phyloP scores from a whole-genome alignment of 768 basidiomycete genomes.

The Hericium coralloides region DNA sequence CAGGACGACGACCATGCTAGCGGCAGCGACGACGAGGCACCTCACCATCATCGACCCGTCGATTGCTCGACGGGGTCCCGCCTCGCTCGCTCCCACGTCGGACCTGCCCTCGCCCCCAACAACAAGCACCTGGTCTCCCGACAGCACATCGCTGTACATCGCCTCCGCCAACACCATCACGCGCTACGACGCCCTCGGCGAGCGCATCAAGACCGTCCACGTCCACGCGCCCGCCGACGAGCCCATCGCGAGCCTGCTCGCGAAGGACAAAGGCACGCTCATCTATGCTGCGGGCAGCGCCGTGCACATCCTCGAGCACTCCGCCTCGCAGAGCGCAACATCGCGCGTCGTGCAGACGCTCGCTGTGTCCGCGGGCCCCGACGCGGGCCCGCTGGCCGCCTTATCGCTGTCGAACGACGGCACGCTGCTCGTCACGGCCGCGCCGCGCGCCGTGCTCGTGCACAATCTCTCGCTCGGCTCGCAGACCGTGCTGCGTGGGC shows the following conservation, averaged over 20 bases:
- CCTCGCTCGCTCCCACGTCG: slow-evolving; percentile 25
- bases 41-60: slow-evolving; percentile 39
- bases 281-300: slow-evolving; percentile 39
- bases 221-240: slow-evolving; percentile 22
- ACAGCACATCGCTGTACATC: slow-evolving; percentile 48
- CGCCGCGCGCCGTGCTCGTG: slow-evolving; percentile 43
- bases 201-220: slow-evolving; percentile 37
- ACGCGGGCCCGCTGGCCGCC: slow-evolving; percentile 31
- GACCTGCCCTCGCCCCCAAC: slow-evolving; percentile 25
- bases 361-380: slow-evolving; percentile 34
- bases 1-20: slow-evolving; percentile 36
- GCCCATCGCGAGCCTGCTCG: slow-evolving; percentile 22
- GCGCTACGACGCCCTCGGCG: slow-evolving; percentile 41
- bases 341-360: slow-evolving; percentile 39
- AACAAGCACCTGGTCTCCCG: slow-evolving; percentile 46
- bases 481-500: slow-evolving; percentile 45
- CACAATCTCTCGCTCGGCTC: slow-evolving; percentile 50
- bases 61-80: slow-evolving; percentile 36
- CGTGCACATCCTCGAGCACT: slow-evolving; percentile 42
- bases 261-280: slow-evolving; percentile 31
- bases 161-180: slow-evolving; percentile 39
- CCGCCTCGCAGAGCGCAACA: slow-evolving; percentile 22
- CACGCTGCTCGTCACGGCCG: slow-evolving; percentile 48
- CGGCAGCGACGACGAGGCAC: slow-evolving; percentile 39
- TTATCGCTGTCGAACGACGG: slow-evolving; percentile 53